Evolutionary conservation across 1,139 yeast genomes (phyloP), one percentile per base, ranked within the genome.

Genomic region (Debaryomycetaceae sp.): DNA sequence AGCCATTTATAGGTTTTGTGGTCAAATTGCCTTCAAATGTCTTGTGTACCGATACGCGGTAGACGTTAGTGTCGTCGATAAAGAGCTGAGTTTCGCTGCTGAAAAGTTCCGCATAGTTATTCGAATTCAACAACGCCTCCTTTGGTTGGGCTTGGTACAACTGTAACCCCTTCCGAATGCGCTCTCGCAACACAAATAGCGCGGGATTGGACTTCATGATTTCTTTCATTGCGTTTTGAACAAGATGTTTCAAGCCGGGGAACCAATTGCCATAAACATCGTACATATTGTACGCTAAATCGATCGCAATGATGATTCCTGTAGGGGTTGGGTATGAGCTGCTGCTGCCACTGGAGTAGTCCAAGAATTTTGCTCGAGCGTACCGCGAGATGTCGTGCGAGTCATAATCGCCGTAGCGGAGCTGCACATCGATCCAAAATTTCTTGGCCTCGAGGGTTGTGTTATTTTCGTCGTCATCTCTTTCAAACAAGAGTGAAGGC

Each of bases 261-360:
- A 90, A 82, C 97, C 98, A 92, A 44, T 85, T 86, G 22, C 98
- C 99, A 53, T 85, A 92, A 0, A 94, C 90, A 52, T 86, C 96
- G 48, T 83, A 86, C 79, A 86, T 82, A 51, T 90, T 90, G 52
- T 92, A 92, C 0, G 98, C 95, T 43, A 92, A 63, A 54, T 92
- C 99, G 39, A 92, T 70, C 18, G 93, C 95, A 30, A 92, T 69
- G 66, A 90, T 73, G 4, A 83, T 67, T 37, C 99, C 99, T 0
- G 95, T 83, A 2, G 95, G 87, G 0, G 95, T 79, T 3, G 98
- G 98, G 47, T 92, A 92, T 30, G 79, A 66, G 41, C 90, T 79
- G 5, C 80, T 67, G 35, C 76, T 81, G 47, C 90, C 98, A 2
- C 85, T 73, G 2, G 97, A 87, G 46, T 92, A 92, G 46, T 92